phyloP scores from a whole-genome alignment of 306 rosid species.

The Prunus mongolica region DNA sequence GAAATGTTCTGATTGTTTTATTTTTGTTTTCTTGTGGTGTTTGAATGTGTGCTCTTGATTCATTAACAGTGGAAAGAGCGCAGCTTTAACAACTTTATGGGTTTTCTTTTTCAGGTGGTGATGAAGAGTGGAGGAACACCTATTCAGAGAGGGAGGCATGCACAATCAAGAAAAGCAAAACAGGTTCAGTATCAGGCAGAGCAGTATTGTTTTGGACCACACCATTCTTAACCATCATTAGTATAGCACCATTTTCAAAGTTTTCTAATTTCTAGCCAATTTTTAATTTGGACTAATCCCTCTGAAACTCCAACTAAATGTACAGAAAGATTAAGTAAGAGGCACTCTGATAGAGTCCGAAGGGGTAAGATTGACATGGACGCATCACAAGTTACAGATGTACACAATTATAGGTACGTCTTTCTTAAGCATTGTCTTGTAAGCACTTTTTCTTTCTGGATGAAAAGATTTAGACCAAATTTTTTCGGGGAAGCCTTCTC shows the following conservation, averaged over 20 bases:
- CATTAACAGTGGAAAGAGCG: constrained; percentile 53
- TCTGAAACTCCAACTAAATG: constrained; percentile 24
- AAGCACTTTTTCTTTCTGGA: constrained; percentile 5
- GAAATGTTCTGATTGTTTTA: constrained; percentile 11
- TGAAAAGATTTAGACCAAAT: background rate
- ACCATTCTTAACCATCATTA: constrained; percentile 19
- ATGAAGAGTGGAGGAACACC: constrained; percentile 82
- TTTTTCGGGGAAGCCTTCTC: background rate
- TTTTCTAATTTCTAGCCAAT: constrained; percentile 21
- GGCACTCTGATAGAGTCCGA: constrained; percentile 62
- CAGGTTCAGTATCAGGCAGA: constrained; percentile 70
- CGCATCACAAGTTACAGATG: constrained; percentile 60
- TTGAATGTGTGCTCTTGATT: constrained; percentile 38
- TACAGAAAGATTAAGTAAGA: constrained; percentile 67
- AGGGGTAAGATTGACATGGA: constrained; percentile 67
- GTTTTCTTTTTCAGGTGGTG: constrained; percentile 76
- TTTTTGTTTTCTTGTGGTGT: constrained; percentile 16
- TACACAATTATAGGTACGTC: constrained; percentile 67
- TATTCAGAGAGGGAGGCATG: constrained; percentile 74
- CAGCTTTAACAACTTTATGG: constrained; percentile 64
- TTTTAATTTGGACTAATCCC: constrained; percentile 10
- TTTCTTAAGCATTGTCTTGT: constrained; percentile 8
- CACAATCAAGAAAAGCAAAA: constrained; percentile 83
- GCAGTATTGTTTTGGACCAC: constrained; percentile 63
- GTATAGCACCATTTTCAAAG: background rate